Evolutionary conservation across 1,284 basidiomycete genomes (phyloP), one percentile per base, ranked within the genome.

Genomic region (Earliella scabrosa): DNA sequence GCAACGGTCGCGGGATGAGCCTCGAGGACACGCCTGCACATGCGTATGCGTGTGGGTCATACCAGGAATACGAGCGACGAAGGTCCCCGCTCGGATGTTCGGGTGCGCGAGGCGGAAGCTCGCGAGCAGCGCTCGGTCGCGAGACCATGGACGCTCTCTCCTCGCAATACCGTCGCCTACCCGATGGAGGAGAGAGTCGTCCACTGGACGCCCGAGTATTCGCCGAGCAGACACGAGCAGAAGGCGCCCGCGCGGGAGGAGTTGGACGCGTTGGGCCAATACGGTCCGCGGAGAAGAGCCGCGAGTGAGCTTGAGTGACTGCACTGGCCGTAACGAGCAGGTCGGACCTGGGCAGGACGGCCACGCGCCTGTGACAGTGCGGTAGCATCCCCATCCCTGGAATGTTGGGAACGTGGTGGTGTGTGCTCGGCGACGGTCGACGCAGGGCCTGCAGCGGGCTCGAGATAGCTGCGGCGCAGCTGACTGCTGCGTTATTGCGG

Each of bases 191-290:
- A n/a, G n/a, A n/a, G n/a, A n/a, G n/a, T n/a, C n/a, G n/a, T n/a
- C n/a, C n/a, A 41, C 13, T 10, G 10, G n/a, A n/a, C 50, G 40
- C 54, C 59, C 59, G 59, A 61, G 53, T 50, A 61, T 61, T 61
- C 47, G 47, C 59, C 59, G 59, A 45, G 43, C n/a, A n/a, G n/a
- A n/a, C n/a, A n/a, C n/a, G n/a, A n/a, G n/a, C n/a, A n/a, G n/a
- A 13, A 53, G 56, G 43, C 50, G 56, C 47, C 46, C 14, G 26
- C 13, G 14, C 29, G 43, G 10, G 32, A 34, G 31, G 1, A 18
- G 20, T 18, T 8, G 46, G 32, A 48, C 39, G 48, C 20, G 46
- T 53, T 35, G 36, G 48, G 54, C n/a, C n/a, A 31, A 40, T 44
- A 48, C 44, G 51, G 45, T 56, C 58, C 21, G 21, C 39, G 39